Evolutionary conservation across 2,329 filamentous ascomycete species (phyloP).

Genomic region (Colletotrichum sp.): DNA sequence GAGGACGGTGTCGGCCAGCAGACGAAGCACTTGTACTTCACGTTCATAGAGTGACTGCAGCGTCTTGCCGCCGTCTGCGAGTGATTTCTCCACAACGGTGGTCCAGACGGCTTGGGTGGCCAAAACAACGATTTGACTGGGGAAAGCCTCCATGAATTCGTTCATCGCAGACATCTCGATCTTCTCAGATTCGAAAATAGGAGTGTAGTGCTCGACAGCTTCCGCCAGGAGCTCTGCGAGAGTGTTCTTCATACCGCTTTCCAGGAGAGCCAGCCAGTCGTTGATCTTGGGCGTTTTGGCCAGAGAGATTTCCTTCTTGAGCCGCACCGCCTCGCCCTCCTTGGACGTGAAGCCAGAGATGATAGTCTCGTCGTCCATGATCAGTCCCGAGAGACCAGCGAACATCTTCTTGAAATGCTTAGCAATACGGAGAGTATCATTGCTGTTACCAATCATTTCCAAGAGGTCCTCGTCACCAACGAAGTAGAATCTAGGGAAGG

Average conservation of each 20-base stretch:
- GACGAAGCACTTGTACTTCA: slow-evolving; percentile 82
- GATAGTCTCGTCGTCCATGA: slow-evolving; percentile 88
- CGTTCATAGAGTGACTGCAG: slow-evolving; percentile 77
- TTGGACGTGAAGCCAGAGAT: slow-evolving; percentile 95
- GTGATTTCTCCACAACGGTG: slow-evolving; percentile 78
- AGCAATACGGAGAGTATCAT: slow-evolving; percentile 92
- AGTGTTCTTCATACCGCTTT: slow-evolving; percentile 92
- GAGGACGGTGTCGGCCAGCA: slow-evolving; percentile 88
- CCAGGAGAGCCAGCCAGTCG: slow-evolving; percentile 94
- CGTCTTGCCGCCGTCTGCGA: slow-evolving; percentile 73
- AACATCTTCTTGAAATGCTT: slow-evolving; percentile 99
- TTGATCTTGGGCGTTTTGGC: slow-evolving; percentile 97
- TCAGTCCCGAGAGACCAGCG: slow-evolving; percentile 87
- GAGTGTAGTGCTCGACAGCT: slow-evolving; percentile 81
- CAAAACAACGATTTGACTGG: slow-evolving; percentile 93
- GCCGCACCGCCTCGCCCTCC: slow-evolving; percentile 85
- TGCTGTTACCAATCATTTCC: slow-evolving; percentile 99
- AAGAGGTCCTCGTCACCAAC: slow-evolving; percentile 98
- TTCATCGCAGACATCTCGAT: slow-evolving; percentile 76
- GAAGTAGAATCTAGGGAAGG: slow-evolving; percentile 99
- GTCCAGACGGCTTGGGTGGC: slow-evolving; percentile 96
- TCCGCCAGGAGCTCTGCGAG: slow-evolving; percentile 90
- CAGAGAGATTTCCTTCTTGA: slow-evolving; percentile 92
- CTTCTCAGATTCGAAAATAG: slow-evolving; percentile 74
- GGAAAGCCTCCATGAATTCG: slow-evolving; percentile 82